Percentiles rank a stretch among this genome's conserved stretches.
Evolutionary conservation across 2,329 filamentous ascomycete genomes (phyloP).

Genomic region (Fusarium oxysporum): DNA sequence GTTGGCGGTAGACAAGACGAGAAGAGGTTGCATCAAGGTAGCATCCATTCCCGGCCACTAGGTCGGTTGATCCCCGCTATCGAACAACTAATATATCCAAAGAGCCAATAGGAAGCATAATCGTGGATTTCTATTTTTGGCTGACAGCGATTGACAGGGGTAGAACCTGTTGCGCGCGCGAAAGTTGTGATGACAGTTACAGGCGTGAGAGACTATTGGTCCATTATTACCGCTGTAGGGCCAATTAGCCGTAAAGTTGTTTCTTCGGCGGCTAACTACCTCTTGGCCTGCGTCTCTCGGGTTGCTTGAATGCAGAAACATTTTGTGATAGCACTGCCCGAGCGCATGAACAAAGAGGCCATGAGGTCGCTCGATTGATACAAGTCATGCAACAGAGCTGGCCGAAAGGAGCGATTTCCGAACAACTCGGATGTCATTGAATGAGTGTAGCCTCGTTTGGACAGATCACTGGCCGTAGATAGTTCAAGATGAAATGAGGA

Average conservation of each 20-base stretch:
- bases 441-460: not conserved
- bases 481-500: constrained; percentile 16
- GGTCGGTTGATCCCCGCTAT: constrained; percentile 38
- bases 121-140: constrained; percentile 52
- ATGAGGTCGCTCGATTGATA: constrained; percentile 39
- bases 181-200: constrained; percentile 43
- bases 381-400: constrained; percentile 40
- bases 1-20: constrained; percentile 36
- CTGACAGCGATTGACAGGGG: constrained; percentile 42
- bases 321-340: constrained; percentile 41
- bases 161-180: constrained; percentile 53
- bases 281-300: constrained; percentile 32
- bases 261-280: constrained; percentile 45
- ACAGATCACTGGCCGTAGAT: constrained; percentile 19
- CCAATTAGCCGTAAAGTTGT: constrained; percentile 37
- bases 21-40: constrained; percentile 38
- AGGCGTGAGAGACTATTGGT: constrained; percentile 45
- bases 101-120: constrained; percentile 49
- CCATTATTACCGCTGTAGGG: constrained; percentile 7
- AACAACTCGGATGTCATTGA: constrained; percentile 24
- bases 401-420: constrained; percentile 24
- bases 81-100: constrained; percentile 29
- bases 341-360: constrained; percentile 41
- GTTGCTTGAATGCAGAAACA: constrained; percentile 15
- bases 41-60: constrained; percentile 38